A percentile compares a stretch with the other conserved stretches of the same genome.
Evolutionary conservation across 768 basidiomycete genomes (phyloP).

Genomic region (Glaciozyma martinii): DNA sequence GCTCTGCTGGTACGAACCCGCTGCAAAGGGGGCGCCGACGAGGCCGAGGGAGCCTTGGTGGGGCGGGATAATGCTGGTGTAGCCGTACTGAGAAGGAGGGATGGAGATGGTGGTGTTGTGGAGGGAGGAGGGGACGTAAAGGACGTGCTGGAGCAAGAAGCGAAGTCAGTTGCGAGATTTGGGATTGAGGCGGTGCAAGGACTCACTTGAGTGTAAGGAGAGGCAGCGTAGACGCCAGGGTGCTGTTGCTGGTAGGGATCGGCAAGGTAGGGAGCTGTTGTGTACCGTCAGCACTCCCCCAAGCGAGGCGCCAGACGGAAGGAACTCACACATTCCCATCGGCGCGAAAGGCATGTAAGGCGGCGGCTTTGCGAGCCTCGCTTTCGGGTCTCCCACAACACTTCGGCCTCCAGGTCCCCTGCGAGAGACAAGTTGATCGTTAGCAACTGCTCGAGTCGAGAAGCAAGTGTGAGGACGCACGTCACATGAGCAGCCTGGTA

Average conservation of each 20-base stretch:
- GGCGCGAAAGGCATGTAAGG: conserved; percentile 28
- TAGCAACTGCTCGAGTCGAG: conserved; percentile 33
- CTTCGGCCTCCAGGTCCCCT: background rate
- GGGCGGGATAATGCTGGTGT: conserved; percentile 13
- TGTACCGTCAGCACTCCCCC: background rate
- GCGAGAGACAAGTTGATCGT: conserved; percentile 7
- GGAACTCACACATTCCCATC: conserved; percentile 22
- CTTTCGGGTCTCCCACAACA: conserved; percentile 26
- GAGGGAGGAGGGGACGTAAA: conserved; percentile 31
- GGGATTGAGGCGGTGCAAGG: background rate
- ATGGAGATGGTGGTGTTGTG: conserved; percentile 13
- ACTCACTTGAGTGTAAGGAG: conserved; percentile 32
- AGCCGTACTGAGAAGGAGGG: conserved; percentile 28
- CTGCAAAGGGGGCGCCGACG: background rate
- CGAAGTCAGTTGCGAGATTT: background rate
- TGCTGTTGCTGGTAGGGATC: conserved; percentile 36
- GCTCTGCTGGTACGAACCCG: background rate
- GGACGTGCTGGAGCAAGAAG: conserved; percentile 20
- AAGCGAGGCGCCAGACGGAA: background rate
- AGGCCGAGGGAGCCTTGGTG: background rate
- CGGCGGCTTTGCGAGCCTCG: conserved; percentile 21
- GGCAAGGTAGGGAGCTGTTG: conserved; percentile 17
- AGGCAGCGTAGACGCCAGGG: conserved; percentile 34
- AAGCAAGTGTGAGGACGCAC: conserved; percentile 24
- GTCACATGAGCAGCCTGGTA: conserved; percentile 15